Evolutionary conservation across 2,329 filamentous ascomycete genomes (phyloP).

Genomic region (Microcyclospora tardicrescens): DNA sequence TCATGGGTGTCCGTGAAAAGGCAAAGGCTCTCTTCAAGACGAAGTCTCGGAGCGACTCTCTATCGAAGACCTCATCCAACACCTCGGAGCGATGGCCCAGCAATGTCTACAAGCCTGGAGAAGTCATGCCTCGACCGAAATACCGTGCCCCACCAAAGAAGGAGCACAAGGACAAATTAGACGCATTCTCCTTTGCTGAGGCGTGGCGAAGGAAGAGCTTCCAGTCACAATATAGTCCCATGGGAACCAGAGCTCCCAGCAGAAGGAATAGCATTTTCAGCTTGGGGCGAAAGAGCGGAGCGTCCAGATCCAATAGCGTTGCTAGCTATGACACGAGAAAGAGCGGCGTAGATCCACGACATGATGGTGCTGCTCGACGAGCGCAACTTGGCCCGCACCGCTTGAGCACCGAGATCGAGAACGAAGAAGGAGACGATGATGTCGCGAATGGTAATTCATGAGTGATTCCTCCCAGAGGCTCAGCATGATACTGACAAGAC

Average conservation of each 20-base stretch:
- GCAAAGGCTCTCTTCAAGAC: conserved; percentile 31
- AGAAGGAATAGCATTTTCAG: conserved; percentile 19
- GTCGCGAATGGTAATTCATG: conserved; percentile 31
- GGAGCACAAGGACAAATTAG: conserved; percentile 38
- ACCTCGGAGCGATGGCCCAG: conserved; percentile 24
- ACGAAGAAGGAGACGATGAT: conserved; percentile 32
- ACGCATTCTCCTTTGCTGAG: conserved; percentile 34
- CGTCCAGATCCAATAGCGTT: conserved; percentile 3
- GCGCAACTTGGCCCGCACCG: conserved; percentile 7
- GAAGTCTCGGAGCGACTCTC: conserved; percentile 16
- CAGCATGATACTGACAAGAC: conserved; percentile 1
- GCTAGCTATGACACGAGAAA: conserved; percentile 3
- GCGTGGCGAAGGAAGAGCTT: conserved; percentile 35
- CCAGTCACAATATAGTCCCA: conserved; percentile 34
- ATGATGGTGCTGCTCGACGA: not conserved
- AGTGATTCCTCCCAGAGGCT: not conserved
- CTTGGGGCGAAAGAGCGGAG: conserved; percentile 9
- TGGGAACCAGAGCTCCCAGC: conserved; percentile 33
- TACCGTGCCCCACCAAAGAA: conserved; percentile 37
- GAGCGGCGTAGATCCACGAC: conserved; percentile 7
- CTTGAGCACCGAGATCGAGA: conserved; percentile 24
- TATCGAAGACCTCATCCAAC: conserved; percentile 12
- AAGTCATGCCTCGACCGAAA: conserved; percentile 39
- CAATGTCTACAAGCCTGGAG: conserved; percentile 38
- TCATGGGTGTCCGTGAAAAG: conserved; percentile 35